Evolutionary conservation across 805 yeast genomes (phyloP).

Genomic region (Myxozyma lipomycoides): DNA sequence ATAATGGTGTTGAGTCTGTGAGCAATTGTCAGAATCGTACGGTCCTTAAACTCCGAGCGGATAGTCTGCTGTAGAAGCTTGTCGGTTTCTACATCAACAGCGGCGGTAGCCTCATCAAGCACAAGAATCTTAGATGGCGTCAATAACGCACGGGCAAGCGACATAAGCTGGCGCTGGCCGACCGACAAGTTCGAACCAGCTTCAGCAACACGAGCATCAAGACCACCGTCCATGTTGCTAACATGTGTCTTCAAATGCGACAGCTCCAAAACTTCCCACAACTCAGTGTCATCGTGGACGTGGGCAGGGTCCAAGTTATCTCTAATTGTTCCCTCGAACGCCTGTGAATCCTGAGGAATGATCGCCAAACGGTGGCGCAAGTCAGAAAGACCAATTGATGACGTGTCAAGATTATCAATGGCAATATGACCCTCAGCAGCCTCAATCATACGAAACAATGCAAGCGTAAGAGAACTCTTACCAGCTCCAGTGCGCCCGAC

Average conservation of each 20-base stretch:
- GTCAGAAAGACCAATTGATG: constrained; percentile 68
- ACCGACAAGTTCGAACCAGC: constrained; percentile 83
- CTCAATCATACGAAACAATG: constrained; percentile 81
- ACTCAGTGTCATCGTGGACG: constrained; percentile 62
- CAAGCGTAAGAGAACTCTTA: constrained; percentile 78
- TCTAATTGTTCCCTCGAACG: constrained; percentile 79
- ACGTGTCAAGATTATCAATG: constrained; percentile 67
- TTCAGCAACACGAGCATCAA: constrained; percentile 59
- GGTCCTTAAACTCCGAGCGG: constrained; percentile 61
- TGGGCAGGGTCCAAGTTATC: constrained; percentile 83
- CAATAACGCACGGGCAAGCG: constrained; percentile 78
- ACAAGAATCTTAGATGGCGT: constrained; percentile 71
- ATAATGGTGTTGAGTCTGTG: constrained; percentile 82
- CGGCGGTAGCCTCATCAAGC: constrained; percentile 85
- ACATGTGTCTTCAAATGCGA: constrained; percentile 74
- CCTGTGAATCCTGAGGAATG: constrained; percentile 93
- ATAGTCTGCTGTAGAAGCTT: constrained; percentile 75
- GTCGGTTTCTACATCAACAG: constrained; percentile 86
- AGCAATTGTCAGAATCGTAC: constrained; percentile 84
- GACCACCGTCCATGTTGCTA: constrained; percentile 49
- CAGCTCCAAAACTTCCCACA: constrained; percentile 77
- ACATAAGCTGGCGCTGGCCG: constrained; percentile 83
- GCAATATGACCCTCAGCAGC: constrained; percentile 62
- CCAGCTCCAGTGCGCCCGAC: constrained; percentile 99
- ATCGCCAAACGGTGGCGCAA: constrained; percentile 73